Percentiles rank a stretch among this genome's conserved stretches.
Conservation (phyloP, 2,329 filamentous ascomycete species). For the Domatiomyces catenatus region DNA sequence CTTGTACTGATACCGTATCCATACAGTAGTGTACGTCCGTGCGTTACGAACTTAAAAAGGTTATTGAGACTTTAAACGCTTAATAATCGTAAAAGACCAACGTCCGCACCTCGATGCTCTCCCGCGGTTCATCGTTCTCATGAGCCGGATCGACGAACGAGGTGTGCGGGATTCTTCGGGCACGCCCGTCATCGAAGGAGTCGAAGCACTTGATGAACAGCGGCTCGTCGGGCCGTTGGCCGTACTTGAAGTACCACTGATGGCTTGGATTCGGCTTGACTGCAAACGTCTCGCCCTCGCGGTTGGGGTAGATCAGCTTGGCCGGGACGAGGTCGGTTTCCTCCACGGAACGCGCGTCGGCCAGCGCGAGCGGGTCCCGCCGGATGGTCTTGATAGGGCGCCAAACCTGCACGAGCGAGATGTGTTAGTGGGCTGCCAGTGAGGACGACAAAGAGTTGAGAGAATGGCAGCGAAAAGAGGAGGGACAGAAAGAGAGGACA, state of each 20-base stretch:
- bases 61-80: too few relatives aligned
- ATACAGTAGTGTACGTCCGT: too few relatives aligned
- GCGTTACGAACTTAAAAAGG: too few relatives aligned
- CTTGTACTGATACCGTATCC: too few relatives aligned
- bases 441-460: background rate
- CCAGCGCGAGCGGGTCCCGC: constrained; percentile 55
- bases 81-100: constrained; percentile 45
- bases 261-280: constrained; percentile 44
- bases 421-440: background rate
- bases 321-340: constrained; percentile 45
- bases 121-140: constrained; percentile 31
- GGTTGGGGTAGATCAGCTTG: constrained; percentile 46
- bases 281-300: constrained; percentile 47
- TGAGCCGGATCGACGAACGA: constrained; percentile 39
- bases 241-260: constrained; percentile 50
- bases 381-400: constrained; percentile 45
- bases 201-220: constrained; percentile 44
- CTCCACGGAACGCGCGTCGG: constrained; percentile 46
- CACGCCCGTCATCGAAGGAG: constrained; percentile 32
- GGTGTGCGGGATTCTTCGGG: constrained; percentile 37
- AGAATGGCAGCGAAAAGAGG: background rate
- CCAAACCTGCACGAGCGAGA: constrained; percentile 32
- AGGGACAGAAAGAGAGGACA: background rate
- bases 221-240: constrained; percentile 46
- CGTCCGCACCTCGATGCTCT: constrained; percentile 51